These are phyloP conservation scores for cucumber (Cucumis sativus) DNA, from an alignment of 306 rosid species.

Conservation along the genomic window Cucumber_9930_V3 NC_026656.2:241001-241500, in stretches of 20 bases:
- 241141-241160: neutral
- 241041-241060: constrained; percentile 4
- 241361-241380: neutral
- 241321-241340: neutral
- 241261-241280: neutral
- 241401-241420: neutral
- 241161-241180: neutral
- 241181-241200: neutral
- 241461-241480: neutral
- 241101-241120: neutral
- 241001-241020: constrained; percentile 30
- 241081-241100: constrained; percentile 19
- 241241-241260: neutral
- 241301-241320: neutral
- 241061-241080: constrained; percentile 5
- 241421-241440: neutral
- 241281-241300: neutral
- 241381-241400: neutral
- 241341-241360: neutral
- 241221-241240: neutral
- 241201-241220: neutral
- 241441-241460: neutral
- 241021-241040: constrained; percentile 23
- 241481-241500: neutral
- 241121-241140: neutral